Base-by-base conservation (phyloP, 2,329 filamentous ascomycete genomes). In the Nigrospora oryzae region DNA sequence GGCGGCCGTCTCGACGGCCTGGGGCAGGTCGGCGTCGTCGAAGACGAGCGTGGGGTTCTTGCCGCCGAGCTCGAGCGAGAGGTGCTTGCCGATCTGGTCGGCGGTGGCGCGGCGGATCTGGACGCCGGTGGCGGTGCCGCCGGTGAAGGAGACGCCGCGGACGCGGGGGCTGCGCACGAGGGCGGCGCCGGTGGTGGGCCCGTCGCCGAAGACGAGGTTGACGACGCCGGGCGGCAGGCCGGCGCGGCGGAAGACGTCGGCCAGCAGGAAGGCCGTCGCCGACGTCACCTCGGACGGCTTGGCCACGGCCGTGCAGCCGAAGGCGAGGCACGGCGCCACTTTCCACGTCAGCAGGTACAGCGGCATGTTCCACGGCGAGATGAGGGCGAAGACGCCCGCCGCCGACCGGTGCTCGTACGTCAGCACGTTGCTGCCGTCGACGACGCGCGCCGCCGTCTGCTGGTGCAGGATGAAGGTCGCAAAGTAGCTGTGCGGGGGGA, bases 1-100 rank as follows among this genome's bases (percentile, higher is more conserved):
- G 13, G 56, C 57, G 1, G 57, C 57, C 8, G 55, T 51, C 51
- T 80, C 77, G 40, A 83, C 74, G 10, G 74, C 71, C 52, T 72
- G 70, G n/a, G 74, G 70, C 17, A 74, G 51, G 41, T 73, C 68
- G 10, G 73, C 71, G 51, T 77, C 74, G 7, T 69, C 67, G 49
- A 77, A 77, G 11, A 77, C 68, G 14, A 78, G 53, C 11, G 72
- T 65, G 2, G 74, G 72, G 30, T 68, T 73, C 58, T 77, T 77
- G 41, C 75, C 73, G 31, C 75, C 73, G 36, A 60, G 54, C 51
- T 58, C 60, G 36, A 58, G 54, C 28, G 51, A 61, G 31, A 57
- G 38, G 40, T 62, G 58, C 49, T 63, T 64, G 36, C 52, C 48
- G 31, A 63, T 60, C 47, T 63, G 55, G 36, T 56, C 53, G 23